Evolutionary conservation across 345 rosid species (phyloP), one percentile per base, ranked within the genome.

Genomic region (Linum lewisii): DNA sequence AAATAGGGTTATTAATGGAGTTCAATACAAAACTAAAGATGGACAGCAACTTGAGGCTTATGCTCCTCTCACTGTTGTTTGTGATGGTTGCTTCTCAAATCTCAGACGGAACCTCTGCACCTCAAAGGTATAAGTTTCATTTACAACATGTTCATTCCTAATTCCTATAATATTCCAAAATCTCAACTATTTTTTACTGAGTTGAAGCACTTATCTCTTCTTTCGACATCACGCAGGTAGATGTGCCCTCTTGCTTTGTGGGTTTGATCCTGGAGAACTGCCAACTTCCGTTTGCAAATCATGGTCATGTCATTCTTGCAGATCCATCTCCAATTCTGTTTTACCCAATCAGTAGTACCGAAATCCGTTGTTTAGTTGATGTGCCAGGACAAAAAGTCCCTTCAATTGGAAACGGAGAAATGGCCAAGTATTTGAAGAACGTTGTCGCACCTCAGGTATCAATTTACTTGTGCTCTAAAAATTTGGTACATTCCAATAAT

Each of bases 211-310:
- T 24, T 21, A 8, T 21, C 26, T 54, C 26, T 24, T 23, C 26
- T 22, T 21, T 22, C 15, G 23, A 54, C 8, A 6, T 20, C 26
- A 21, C 0, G 26, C 26, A 54, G 57, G 57, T 54, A 10, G 57
- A 54, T 54, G 57, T 54, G 24, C 57, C 57, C 26, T 54, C 57
- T 54, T 22, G 57, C 26, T 54, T 54, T 54, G 57, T 54, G 57
- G 57, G 57, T 54, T 54, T 54, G 26, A 15, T 54, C 57, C 29
- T 54, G 26, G 57, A 54, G 57, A 54, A 54, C 29, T 54, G 57
- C 23, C 26, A 22, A 7, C 57, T 54, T 54, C 57, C 57, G 23
- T 54, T 54, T 23, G 6, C 24, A 23, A 54, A 54, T 15, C 57
- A 54, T 23, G 57, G 57, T 14, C 57, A 54, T 54, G 57, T 54